These are phyloP conservation scores for Blastobotrys robertii DNA, from an alignment of 805 yeast genomes.

Conservation along the genomic window DNA sequence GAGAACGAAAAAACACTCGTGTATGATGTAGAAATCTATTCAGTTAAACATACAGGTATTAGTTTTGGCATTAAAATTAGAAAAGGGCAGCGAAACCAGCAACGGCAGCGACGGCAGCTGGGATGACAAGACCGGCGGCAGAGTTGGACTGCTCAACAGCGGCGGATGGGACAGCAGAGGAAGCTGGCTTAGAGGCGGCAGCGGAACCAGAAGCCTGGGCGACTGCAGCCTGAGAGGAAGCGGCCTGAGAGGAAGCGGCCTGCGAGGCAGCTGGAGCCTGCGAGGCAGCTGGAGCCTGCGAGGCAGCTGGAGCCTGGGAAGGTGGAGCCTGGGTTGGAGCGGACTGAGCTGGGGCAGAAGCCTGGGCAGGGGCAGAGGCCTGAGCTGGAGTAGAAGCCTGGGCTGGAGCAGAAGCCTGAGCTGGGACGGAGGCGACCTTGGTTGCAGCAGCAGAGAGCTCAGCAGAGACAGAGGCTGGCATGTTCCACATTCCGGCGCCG, in stretches of 20 bases:
- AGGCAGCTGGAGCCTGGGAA: slow-evolving; percentile 5
- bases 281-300: slow-evolving; percentile 5
- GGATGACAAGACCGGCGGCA: slow-evolving; percentile 2
- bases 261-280: slow-evolving; percentile 3
- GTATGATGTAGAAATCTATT: too few species aligned
- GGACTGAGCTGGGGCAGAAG: slow-evolving; percentile 2
- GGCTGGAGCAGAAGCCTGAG: slow-evolving; percentile 11
- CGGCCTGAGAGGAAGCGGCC: neutral
- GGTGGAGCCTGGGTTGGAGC: slow-evolving; percentile 4
- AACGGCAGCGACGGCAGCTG: too few species aligned
- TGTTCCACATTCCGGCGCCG: slow-evolving; percentile 37
- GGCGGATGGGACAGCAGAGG: slow-evolving; percentile 12
- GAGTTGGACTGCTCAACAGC: slow-evolving; percentile 4
- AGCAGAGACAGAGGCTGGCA: slow-evolving; percentile 35
- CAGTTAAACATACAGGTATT: too few species aligned
- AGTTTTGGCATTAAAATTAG: too few species aligned
- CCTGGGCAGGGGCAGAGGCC: slow-evolving; percentile 1
- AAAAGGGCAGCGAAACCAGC: too few species aligned
- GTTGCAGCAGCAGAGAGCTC: slow-evolving; percentile 24
- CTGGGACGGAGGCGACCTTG: slow-evolving; percentile 7
- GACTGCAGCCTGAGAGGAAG: slow-evolving; percentile 1
- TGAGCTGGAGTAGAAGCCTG: slow-evolving; percentile 4
- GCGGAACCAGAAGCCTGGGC: slow-evolving; percentile 5
- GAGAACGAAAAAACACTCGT: too few species aligned
- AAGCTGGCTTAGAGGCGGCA: slow-evolving; percentile 11